A percentile compares a stretch with the other conserved stretches of the same genome.
Evolutionary conservation across 768 basidiomycete species (phyloP).

Genomic region (Rossbeevera mucosa): DNA sequence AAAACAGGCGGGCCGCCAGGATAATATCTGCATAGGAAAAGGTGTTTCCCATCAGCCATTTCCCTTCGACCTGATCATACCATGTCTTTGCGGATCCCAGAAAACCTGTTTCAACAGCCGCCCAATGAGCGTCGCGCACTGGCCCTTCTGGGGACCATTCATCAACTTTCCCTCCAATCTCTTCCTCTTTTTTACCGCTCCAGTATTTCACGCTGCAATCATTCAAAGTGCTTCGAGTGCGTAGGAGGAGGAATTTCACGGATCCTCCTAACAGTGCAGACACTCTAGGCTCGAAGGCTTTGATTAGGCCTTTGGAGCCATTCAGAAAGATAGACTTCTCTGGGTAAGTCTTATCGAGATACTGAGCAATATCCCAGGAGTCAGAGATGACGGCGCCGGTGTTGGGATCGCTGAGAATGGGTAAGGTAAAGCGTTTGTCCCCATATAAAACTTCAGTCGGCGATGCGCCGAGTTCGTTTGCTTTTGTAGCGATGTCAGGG

Average conservation of each 20-base stretch:
- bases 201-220: slow-evolving; percentile 30
- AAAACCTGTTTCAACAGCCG: slow-evolving; percentile 9
- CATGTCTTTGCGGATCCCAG: background rate
- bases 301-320: slow-evolving; percentile 20
- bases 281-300: slow-evolving; percentile 11
- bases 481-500: slow-evolving; percentile 24
- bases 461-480: slow-evolving; percentile 26
- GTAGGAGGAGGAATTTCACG: slow-evolving; percentile 9
- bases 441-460: slow-evolving; percentile 19
- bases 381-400: slow-evolving; percentile 28
- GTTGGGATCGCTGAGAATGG: slow-evolving; percentile 32
- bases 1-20: slow-evolving; percentile 11
- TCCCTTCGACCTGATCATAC: background rate
- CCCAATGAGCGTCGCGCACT: background rate
- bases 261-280: background rate
- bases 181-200: slow-evolving; percentile 19
- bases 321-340: slow-evolving; percentile 27
- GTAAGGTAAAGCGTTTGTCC: slow-evolving; percentile 26
- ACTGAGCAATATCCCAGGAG: slow-evolving; percentile 32
- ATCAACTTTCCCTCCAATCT: background rate
- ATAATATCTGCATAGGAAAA: slow-evolving; percentile 32
- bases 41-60: background rate
- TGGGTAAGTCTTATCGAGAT: slow-evolving; percentile 35
- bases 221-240: background rate
- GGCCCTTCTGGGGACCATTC: background rate